These are phyloP conservation scores for Cercospora beticola DNA, from an alignment of 2,329 filamentous ascomycete species.

Conservation along the genomic window DNA sequence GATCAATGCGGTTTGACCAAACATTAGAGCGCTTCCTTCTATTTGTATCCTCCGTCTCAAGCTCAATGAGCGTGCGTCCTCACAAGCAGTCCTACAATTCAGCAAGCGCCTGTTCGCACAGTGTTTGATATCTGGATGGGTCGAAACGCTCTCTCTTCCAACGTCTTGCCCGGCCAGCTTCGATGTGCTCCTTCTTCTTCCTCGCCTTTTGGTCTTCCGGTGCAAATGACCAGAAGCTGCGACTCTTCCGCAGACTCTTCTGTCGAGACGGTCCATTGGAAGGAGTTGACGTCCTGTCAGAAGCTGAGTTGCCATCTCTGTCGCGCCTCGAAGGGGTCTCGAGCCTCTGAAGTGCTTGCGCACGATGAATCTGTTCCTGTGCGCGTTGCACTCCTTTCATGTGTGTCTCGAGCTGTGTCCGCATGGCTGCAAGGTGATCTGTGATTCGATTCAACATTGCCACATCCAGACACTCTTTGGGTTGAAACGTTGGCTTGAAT, in stretches of 20 bases:
- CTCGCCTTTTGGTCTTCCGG: slow-evolving; percentile 29
- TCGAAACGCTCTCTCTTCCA: slow-evolving; percentile 35
- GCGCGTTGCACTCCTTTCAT: slow-evolving; percentile 36
- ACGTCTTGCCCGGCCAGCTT: slow-evolving; percentile 30
- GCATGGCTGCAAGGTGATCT: slow-evolving; percentile 30
- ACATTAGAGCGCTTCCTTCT: not conserved
- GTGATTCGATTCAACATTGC: slow-evolving; percentile 17
- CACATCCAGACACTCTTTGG: slow-evolving; percentile 14
- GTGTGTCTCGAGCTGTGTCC: slow-evolving; percentile 39
- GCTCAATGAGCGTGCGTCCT: not conserved
- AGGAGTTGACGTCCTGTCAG: not conserved
- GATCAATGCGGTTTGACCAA: not conserved
- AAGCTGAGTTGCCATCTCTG: not conserved
- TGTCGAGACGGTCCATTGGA: not conserved
- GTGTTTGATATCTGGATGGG: slow-evolving; percentile 27
- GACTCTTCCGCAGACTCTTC: slow-evolving; percentile 16
- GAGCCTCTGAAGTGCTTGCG: slow-evolving; percentile 15
- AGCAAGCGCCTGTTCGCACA: slow-evolving; percentile 34
- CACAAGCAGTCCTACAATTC: slow-evolving; percentile 28
- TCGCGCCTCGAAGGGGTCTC: slow-evolving; percentile 4
- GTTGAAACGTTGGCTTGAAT: not conserved
- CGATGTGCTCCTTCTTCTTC: slow-evolving; percentile 32
- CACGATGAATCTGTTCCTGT: slow-evolving; percentile 18
- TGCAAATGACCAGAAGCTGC: slow-evolving; percentile 32
- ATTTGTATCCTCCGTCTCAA: not conserved